Evolutionary conservation across 306 rosid genomes (phyloP), one percentile per base, ranked within the genome.

Genomic region (Pyrus bretschneideri): DNA sequence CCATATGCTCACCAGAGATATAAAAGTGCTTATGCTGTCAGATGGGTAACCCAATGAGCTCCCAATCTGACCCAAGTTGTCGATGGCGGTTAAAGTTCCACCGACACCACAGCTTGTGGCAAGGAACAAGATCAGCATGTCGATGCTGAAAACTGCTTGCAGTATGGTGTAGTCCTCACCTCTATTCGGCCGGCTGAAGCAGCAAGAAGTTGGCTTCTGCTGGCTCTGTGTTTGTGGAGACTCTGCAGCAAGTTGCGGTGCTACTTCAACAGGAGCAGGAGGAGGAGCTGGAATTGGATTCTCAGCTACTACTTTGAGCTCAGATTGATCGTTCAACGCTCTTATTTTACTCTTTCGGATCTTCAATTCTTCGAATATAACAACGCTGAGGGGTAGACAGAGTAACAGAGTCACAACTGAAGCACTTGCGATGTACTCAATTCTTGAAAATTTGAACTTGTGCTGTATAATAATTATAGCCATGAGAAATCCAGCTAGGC

Each of bases 21-120:
- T 86, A 52, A 91, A 91, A 14, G 93, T 89, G 75, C 87, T 76
- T 63, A 71, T 86, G 74, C 90, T 89, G 7, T 69, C 73, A 2
- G 35, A 62, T 8, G 89, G 88, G 78, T 91, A 91, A 17, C 93
- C 87, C 12, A 82, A 60, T 4, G 96, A 86, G 31, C 65, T 70
- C 6, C 91, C 96, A 11, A 91, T 91, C 69, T 91, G 96, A n/a
- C 93, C 96, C 46, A 91, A 44, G 66, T 91, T 91, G 84, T 91
- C 93, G 13, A 91, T 86, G 11, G 88, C 91, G 0, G 96, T 87
- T 25, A 91, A 44, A 3, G 93, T 89, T 40, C 93, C 93, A 2
- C 93, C 92, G 4, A 86, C 67, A 10, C 92, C 89, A 49, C 85
- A 86, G 2, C 75, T 73, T 27, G 86, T 64, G 3, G 86, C 79